These are phyloP conservation scores for Vachellia collinsii DNA, from an alignment of 306 rosid genomes.

Conservation along the genomic window DNA sequence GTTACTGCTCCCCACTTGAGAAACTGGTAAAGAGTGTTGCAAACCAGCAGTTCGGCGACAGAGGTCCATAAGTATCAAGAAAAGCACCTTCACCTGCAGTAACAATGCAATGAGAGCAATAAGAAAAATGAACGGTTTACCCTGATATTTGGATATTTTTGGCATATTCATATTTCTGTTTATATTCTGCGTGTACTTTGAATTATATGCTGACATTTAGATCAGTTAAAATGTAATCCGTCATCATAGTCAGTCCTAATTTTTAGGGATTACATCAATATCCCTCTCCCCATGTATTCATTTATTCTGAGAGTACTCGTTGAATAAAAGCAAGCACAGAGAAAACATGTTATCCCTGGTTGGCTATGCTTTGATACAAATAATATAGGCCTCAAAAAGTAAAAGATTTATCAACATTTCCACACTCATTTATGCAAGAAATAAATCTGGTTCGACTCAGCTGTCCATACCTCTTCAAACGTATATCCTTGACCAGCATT, in stretches of 20 bases:
- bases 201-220: neutral
- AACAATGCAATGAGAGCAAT: slow-evolving; percentile 28
- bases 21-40: slow-evolving; percentile 85
- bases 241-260: neutral
- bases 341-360: neutral
- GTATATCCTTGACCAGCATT: slow-evolving; percentile 99
- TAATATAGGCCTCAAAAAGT: neutral
- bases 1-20: slow-evolving; percentile 87
- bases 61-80: slow-evolving; percentile 85
- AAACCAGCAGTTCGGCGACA: slow-evolving; percentile 77
- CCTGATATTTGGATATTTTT: neutral
- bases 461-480: slow-evolving; percentile 77
- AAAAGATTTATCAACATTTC: slow-evolving; percentile 12
- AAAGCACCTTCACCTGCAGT: slow-evolving; percentile 84
- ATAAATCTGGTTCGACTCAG: slow-evolving; percentile 28
- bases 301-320: neutral
- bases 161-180: neutral
- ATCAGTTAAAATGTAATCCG: neutral
- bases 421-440: slow-evolving; percentile 21
- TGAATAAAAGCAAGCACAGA: neutral
- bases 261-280: neutral
- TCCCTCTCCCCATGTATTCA: neutral
- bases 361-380: neutral
- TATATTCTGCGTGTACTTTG: neutral
- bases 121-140: neutral